These are phyloP conservation scores for Lumnitzera littorea DNA, from an alignment of 345 rosid species.

Conservation along the genomic window DNA sequence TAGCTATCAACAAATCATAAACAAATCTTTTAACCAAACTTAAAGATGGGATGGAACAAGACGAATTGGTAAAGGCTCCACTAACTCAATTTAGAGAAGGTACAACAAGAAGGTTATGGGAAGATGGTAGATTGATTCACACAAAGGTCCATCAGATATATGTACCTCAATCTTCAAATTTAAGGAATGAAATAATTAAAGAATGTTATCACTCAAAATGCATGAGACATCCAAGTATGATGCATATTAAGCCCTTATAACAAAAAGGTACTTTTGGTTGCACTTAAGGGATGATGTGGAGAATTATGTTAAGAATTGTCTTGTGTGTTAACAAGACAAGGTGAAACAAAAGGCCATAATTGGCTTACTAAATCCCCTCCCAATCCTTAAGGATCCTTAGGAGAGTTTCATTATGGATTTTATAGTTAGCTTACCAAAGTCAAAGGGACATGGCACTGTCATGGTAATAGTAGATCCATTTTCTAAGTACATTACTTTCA, in stretches of 20 bases:
- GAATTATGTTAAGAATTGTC: neutral
- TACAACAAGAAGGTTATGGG: too few relatives aligned
- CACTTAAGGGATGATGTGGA: neutral
- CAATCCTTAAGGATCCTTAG: neutral
- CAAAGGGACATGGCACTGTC: neutral
- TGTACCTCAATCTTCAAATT: neutral
- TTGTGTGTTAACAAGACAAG: constrained; percentile 1
- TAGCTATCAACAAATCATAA: too few relatives aligned
- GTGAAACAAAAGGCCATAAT: neutral
- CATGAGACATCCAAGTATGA: neutral
- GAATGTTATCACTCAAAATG: neutral
- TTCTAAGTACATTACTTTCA: too few relatives aligned
- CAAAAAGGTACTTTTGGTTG: neutral
- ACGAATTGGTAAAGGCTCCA: too few relatives aligned
- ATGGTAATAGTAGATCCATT: too few relatives aligned
- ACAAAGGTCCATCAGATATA: too few relatives aligned
- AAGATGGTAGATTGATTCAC: too few relatives aligned
- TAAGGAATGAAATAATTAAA: neutral
- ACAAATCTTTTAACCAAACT: neutral
- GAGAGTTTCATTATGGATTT: neutral
- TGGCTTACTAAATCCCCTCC: neutral
- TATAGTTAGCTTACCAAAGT: neutral
- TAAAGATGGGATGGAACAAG: neutral
- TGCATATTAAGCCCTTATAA: neutral
- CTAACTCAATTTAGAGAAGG: too few relatives aligned